Percentiles rank a stretch among this genome's conserved stretches.
These are phyloP conservation scores for Aspergillus hiratsukae DNA, from an alignment of 2,329 filamentous ascomycete genomes.

Conservation along the genomic window DNA sequence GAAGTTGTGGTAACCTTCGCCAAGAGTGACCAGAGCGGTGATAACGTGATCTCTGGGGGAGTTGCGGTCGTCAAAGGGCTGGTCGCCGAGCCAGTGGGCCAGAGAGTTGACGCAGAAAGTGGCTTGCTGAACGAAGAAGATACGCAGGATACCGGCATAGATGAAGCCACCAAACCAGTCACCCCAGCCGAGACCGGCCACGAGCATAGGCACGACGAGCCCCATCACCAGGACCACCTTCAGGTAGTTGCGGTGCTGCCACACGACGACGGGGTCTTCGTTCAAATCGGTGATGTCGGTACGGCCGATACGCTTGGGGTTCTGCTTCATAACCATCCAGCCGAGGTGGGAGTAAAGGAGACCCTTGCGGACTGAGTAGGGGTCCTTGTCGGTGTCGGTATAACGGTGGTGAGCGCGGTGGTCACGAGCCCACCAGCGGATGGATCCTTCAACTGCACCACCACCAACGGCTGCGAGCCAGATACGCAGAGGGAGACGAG, in stretches of 20 bases:
- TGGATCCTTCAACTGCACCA: constrained; percentile 79
- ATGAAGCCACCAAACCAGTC: constrained; percentile 79
- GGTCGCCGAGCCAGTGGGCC: constrained; percentile 86
- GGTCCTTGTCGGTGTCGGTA: constrained; percentile 88
- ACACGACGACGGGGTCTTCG: constrained; percentile 78
- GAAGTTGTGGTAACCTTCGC: constrained; percentile 92
- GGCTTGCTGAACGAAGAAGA: constrained; percentile 87
- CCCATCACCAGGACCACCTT: constrained; percentile 75
- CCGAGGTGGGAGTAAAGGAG: constrained; percentile 78
- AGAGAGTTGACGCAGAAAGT: constrained; percentile 92
- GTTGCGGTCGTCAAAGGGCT: constrained; percentile 91
- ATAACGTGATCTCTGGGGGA: constrained; percentile 83
- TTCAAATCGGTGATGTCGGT: constrained; percentile 86
- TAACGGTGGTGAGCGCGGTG: constrained; percentile 88
- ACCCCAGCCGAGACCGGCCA: constrained; percentile 73
- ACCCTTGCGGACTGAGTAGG: constrained; percentile 86
- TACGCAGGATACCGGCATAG: constrained; percentile 78
- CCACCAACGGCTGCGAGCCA: constrained; percentile 78
- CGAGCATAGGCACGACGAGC: constrained; percentile 67
- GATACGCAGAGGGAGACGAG: constrained; percentile 68
- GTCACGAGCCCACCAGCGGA: constrained; percentile 83
- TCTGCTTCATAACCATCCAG: constrained; percentile 93
- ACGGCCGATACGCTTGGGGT: constrained; percentile 81
- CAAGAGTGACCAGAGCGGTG: constrained; percentile 78
- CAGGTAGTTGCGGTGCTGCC: constrained; percentile 84